These are phyloP conservation scores for Panaeolus cyanescens DNA, from an alignment of 768 basidiomycete genomes.

Conservation along the genomic window DNA sequence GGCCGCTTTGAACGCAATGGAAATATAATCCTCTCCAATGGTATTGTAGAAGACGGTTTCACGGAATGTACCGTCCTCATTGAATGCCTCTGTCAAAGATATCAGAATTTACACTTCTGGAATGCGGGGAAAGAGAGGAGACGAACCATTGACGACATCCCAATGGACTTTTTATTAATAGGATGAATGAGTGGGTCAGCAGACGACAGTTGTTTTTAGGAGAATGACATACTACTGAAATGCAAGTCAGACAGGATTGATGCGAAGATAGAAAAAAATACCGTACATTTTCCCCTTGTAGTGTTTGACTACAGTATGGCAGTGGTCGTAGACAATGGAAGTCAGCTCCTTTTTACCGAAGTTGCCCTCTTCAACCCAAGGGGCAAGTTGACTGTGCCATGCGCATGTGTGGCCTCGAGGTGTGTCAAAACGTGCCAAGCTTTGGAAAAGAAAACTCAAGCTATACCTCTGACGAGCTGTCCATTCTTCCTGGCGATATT, in stretches of 20 bases:
- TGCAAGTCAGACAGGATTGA: not conserved
- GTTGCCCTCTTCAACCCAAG: conserved; percentile 45
- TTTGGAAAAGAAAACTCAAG: not conserved
- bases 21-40: conserved; percentile 44
- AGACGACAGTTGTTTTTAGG: conserved; percentile 2
- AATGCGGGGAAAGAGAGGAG: conserved; percentile 11
- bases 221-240: conserved; percentile 7
- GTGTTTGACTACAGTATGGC: conserved; percentile 46
- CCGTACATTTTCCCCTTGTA: conserved; percentile 49
- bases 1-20: conserved; percentile 49
- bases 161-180: conserved; percentile 32
- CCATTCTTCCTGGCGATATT: conserved; percentile 43
- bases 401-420: conserved; percentile 43
- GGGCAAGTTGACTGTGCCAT: conserved; percentile 54
- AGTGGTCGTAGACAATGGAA: conserved; percentile 47
- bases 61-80: conserved; percentile 58
- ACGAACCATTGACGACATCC: conserved; percentile 50
- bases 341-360: conserved; percentile 41
- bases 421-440: not conserved
- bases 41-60: conserved; percentile 50
- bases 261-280: not conserved
- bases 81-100: conserved; percentile 44
- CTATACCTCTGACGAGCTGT: conserved; percentile 43
- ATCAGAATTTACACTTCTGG: not conserved
- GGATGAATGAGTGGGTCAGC: not conserved